phyloP scores from a whole-genome alignment of 225 moss, liverwort and hornwort species.

The Pleurozium schreberi region DNA sequence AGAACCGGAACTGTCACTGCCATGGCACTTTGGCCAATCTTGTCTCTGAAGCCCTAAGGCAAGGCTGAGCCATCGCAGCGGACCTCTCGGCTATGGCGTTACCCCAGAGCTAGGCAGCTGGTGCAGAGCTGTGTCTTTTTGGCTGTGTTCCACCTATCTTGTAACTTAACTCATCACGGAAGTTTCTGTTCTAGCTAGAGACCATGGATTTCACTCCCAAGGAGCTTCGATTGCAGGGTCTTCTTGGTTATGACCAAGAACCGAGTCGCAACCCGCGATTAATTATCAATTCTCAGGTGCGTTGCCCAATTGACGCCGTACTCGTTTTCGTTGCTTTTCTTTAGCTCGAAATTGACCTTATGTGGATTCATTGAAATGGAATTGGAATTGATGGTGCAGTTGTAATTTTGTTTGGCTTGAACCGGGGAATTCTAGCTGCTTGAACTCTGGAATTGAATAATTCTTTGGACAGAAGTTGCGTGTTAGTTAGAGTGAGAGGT shows the following conservation, averaged over 20 bases:
- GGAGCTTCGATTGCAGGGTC: conserved; percentile 25
- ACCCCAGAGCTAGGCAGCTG: background rate
- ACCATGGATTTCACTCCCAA: background rate
- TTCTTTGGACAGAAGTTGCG: background rate
- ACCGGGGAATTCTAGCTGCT: background rate
- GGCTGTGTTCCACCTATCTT: background rate
- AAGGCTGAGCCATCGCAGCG: background rate
- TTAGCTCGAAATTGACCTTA: background rate
- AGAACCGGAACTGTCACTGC: background rate
- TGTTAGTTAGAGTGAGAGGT: background rate
- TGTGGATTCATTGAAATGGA: background rate
- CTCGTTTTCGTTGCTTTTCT: background rate
- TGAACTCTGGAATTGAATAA: background rate
- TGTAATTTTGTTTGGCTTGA: background rate
- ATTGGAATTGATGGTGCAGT: background rate
- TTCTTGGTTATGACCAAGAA: conserved; percentile 33
- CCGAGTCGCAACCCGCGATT: conserved; percentile 33
- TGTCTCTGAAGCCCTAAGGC: background rate
- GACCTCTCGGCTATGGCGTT: background rate
- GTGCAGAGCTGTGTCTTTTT: background rate
- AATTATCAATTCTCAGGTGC: conserved; percentile 47
- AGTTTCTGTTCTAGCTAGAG: background rate
- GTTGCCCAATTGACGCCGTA: background rate
- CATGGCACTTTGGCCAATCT: background rate
- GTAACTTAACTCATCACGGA: background rate